Evolutionary conservation across 108 stramenopile genomes (phyloP).

Genomic region (Pelagomonas calceolata): DNA sequence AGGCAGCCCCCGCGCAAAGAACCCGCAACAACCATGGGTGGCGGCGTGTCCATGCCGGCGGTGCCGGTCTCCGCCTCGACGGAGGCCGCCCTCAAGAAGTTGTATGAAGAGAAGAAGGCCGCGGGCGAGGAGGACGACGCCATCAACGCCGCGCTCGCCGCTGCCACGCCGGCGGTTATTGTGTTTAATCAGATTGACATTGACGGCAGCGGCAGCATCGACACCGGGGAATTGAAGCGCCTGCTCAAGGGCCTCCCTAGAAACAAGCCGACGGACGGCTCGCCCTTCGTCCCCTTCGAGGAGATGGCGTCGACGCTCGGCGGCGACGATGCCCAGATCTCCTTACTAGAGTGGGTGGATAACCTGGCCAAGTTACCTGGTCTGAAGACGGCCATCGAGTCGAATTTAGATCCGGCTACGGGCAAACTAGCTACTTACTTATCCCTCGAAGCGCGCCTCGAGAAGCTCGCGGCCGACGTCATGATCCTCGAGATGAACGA

Average conservation of each 20-base stretch:
- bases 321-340: conserved; percentile 1
- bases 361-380: conserved; percentile 3
- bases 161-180: not conserved
- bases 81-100: not conserved
- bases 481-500: not conserved
- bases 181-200: conserved; percentile 7
- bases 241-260: not conserved
- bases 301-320: conserved; percentile 1
- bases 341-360: conserved; percentile 5
- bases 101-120: not conserved
- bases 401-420: not conserved
- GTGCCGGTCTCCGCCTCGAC: not conserved
- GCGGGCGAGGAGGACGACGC: not conserved
- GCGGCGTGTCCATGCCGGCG: conserved; percentile 3
- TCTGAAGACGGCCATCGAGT: conserved; percentile 4
- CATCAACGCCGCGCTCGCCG: not conserved
- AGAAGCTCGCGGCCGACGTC: not conserved
- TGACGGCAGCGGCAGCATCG: not conserved
- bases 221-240: conserved; percentile 6
- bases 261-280: conserved; percentile 6
- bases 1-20: too few relatives aligned
- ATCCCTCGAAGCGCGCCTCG: conserved; percentile 1
- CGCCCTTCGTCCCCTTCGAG: conserved; percentile 10
- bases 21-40: too few relatives aligned
- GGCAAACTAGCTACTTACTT: conserved; percentile 5